Evolutionary conservation across 78 protist genomes (phyloP), one percentile per base, ranked within the genome.

Genomic region (Guillardia theta): DNA sequence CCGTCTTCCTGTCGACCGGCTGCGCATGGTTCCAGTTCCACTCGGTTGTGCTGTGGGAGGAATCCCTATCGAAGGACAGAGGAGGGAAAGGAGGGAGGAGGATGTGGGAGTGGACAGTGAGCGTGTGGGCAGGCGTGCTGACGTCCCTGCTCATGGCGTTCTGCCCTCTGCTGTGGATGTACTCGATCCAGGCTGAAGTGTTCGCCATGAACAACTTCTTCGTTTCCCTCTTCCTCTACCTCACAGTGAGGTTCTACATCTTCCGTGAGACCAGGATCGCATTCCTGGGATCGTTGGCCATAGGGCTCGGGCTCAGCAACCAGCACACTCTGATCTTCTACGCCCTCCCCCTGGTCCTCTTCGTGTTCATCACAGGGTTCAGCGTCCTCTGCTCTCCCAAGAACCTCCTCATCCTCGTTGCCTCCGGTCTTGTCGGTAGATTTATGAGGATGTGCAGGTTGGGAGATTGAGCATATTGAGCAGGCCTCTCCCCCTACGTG

Each of bases 281-380:
- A 4, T 62, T 64, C 78, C 64, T 94, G 33, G 87, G 96, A 43
- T 96, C 97, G 22, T 95, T 97, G 47, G 41, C 27, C 4, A 64
- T 94, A 24, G 98, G 96, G 9, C 50, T 96, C 6, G 94, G 97
- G 27, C 41, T 95, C 48, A 94, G 96, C 48, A 97, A 96, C 88
- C 98, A 97, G 94, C 98, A 97, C 95, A 97, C 98, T 4, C 19
- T 78, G 19, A 70, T 95, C n/a, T 76, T 97, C 39, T 64, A 80
- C 45, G 95, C 76, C 10, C 88, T 87, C 48, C 97, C 97, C 15
- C 92, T 93, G 43, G 96, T 94, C 33, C 70, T 87, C 37, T 95
- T 95, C 46, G n/a, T 62, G 8, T 9, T 27, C 78, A 33, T 10
- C 70, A 5, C 4, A 0, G 39, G 15, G 0, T 8, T 45, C 47